Percentiles rank a stretch among this genome's conserved stretches.
phyloP scores from a whole-genome alignment of 176 grass and related monocot species.

The Cenchrus purpureus region DNA sequence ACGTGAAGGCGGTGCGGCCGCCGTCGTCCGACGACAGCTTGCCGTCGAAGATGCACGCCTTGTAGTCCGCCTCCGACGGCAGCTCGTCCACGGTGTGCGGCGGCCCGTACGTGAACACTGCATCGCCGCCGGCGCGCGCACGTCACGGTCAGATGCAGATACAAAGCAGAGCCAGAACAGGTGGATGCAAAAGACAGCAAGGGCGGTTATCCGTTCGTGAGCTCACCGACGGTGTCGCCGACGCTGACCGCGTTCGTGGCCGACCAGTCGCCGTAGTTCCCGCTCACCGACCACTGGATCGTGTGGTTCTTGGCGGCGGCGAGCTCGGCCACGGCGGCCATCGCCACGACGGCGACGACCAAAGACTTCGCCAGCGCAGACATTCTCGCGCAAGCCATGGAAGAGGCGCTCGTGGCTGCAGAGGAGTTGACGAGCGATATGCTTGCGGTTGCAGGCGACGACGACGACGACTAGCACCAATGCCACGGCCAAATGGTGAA shows the following conservation, averaged over 20 bases:
- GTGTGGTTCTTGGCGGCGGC: constrained; percentile 41
- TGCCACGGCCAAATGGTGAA: neutral
- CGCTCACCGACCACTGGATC: constrained; percentile 33
- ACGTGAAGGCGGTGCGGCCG: constrained; percentile 36
- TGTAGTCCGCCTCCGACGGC: constrained; percentile 44
- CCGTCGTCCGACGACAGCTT: neutral
- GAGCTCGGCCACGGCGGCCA: constrained; percentile 42
- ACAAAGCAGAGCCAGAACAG: neutral
- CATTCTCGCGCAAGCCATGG: constrained; percentile 8
- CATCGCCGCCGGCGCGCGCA: neutral
- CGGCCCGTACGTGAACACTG: constrained; percentile 54
- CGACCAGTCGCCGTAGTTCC: constrained; percentile 49
- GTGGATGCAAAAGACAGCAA: neutral
- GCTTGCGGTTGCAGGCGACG: neutral
- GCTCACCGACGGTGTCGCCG: constrained; percentile 62
- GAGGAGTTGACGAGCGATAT: constrained; percentile 13
- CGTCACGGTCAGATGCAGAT: neutral
- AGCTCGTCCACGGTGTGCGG: constrained; percentile 63
- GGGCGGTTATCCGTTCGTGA: neutral
- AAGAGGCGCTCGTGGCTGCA: constrained; percentile 40
- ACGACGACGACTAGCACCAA: neutral
- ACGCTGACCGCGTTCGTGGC: constrained; percentile 30
- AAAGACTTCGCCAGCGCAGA: constrained; percentile 29
- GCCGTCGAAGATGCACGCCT: constrained; percentile 24
- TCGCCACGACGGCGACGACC: constrained; percentile 26